Evolutionary conservation across 352 stramenopile genomes (phyloP).

Genomic region (Globisporangium solare): DNA sequence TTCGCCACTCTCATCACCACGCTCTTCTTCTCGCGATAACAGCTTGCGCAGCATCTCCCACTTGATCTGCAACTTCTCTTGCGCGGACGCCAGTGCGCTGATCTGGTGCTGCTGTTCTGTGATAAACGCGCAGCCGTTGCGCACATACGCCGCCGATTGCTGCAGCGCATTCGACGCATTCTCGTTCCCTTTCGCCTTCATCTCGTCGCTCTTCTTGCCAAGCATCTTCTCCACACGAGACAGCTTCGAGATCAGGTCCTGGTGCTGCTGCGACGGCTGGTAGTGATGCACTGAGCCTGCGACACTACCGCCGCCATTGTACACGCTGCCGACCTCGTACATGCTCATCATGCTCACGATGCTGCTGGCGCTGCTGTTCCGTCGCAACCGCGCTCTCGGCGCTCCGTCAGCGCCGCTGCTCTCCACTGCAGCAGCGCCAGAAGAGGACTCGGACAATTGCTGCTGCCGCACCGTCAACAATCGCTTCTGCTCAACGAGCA

Average conservation of each 20-base stretch:
- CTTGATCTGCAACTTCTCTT: conserved; percentile 15
- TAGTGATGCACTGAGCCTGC: conserved; percentile 4
- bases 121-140: conserved; percentile 26
- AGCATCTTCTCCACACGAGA: conserved; percentile 49
- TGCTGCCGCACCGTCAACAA: conserved; percentile 21
- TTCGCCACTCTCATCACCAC: conserved; percentile 15
- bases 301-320: conserved; percentile 12
- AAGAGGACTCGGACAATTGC: not conserved
- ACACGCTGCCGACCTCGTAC: conserved; percentile 12
- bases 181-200: conserved; percentile 64
- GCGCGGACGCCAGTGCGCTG: conserved; percentile 27
- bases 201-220: conserved; percentile 73
- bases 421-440: too few species aligned
- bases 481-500: conserved; percentile 56
- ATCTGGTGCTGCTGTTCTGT: conserved; percentile 49
- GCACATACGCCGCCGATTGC: conserved; percentile 45
- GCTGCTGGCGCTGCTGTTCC: conserved; percentile 17
- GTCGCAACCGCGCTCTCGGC: conserved; percentile 8
- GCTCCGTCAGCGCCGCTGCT: conserved; percentile 15
- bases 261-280: conserved; percentile 8
- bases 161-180: conserved; percentile 42
- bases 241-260: conserved; percentile 36
- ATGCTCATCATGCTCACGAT: conserved; percentile 16
- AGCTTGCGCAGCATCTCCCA: conserved; percentile 19
- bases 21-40: conserved; percentile 4